Evolutionary conservation across 352 stramenopile species (phyloP).

Genomic region (Phytophthora sojae): DNA sequence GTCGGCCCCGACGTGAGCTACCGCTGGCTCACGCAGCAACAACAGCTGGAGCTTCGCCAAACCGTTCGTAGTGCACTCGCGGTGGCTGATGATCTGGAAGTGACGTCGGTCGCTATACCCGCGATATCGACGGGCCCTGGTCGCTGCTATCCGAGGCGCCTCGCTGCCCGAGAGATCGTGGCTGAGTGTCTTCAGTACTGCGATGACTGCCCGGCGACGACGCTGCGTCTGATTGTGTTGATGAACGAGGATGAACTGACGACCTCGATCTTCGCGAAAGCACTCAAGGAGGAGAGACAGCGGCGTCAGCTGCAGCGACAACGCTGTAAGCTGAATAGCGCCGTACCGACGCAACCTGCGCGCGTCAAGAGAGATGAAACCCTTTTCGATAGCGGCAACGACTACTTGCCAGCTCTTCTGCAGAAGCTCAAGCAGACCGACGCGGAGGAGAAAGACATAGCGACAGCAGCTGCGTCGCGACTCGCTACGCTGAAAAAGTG

Average conservation of each 20-base stretch:
- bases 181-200: constrained; percentile 34
- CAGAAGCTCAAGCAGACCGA: not conserved
- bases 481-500: not conserved
- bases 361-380: too few species aligned
- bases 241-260: constrained; percentile 47
- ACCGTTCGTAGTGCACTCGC: constrained; percentile 29
- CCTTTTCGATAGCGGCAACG: too few species aligned
- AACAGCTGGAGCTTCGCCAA: constrained; percentile 21
- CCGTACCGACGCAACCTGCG: not conserved
- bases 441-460: not conserved
- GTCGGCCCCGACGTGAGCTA: constrained; percentile 39
- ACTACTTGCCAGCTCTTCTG: not conserved
- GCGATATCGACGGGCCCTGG: constrained; percentile 49
- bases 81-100: constrained; percentile 26
- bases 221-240: constrained; percentile 34
- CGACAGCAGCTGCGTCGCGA: not conserved
- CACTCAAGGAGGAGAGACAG: constrained; percentile 26
- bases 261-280: constrained; percentile 26
- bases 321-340: not conserved
- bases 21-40: constrained; percentile 1
- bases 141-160: constrained; percentile 45
- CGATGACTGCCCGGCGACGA: constrained; percentile 2
- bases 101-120: constrained; percentile 46
- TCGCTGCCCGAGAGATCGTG: constrained; percentile 48
- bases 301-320: constrained; percentile 6